Evolutionary conservation across 1,284 basidiomycete genomes (phyloP).

Genomic region (Polyporus tsugae): DNA sequence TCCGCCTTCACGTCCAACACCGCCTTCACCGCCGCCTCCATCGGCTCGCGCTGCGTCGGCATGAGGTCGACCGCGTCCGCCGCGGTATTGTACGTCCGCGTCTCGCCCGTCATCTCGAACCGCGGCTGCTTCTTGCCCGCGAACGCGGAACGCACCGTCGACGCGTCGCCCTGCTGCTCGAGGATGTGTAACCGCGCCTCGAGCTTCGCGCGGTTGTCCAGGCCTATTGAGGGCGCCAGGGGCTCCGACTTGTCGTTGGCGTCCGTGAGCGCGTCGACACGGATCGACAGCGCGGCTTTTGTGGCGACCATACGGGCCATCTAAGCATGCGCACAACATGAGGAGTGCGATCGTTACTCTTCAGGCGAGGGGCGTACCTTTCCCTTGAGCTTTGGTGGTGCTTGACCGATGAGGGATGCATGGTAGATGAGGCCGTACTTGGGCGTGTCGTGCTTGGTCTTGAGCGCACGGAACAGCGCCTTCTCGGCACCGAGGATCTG

Average conservation of each 20-base stretch:
- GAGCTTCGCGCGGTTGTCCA: conserved; percentile 94
- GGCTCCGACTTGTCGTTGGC: conserved; percentile 89
- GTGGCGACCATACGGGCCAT: conserved; percentile 99
- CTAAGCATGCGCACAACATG: conserved; percentile 45
- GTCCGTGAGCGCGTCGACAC: conserved; percentile 96
- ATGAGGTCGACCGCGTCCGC: conserved; percentile 84
- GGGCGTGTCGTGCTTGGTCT: conserved; percentile 99
- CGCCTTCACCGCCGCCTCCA: conserved; percentile 69
- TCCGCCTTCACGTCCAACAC: conserved; percentile 84
- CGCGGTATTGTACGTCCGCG: conserved; percentile 83
- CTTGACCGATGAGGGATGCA: conserved; percentile 95
- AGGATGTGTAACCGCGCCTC: conserved; percentile 93
- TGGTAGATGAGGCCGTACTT: conserved; percentile 99
- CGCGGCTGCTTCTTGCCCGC: conserved; percentile 74
- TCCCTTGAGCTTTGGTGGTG: conserved; percentile 97
- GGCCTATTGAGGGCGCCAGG: conserved; percentile 84
- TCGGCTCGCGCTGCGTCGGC: conserved; percentile 82
- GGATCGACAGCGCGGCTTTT: conserved; percentile 95
- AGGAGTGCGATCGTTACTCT: background rate
- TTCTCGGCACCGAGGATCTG: conserved; percentile 99
- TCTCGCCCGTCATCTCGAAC: conserved; percentile 82
- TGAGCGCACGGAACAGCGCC: conserved; percentile 96
- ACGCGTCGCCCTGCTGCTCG: conserved; percentile 83
- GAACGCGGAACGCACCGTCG: conserved; percentile 67
- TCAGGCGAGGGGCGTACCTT: conserved; percentile 62